Base-by-base conservation (phyloP, 1,139 yeast species). In the Candida smagusa region DNA sequence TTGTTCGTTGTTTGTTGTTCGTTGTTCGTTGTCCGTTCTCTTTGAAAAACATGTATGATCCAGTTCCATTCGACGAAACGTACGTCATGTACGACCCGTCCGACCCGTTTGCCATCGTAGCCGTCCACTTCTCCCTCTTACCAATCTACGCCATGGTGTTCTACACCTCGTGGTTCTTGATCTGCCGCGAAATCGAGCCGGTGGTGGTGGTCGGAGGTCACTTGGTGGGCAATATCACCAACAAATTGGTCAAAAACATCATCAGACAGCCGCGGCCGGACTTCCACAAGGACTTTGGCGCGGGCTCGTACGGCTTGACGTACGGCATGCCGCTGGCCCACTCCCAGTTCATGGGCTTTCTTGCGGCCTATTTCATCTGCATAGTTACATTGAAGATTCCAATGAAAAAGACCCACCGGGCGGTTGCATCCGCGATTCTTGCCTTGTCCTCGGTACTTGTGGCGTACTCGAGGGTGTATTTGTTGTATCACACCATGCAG, bases 271-370 rank as follows among this genome's bases (percentile, higher is more conserved):
- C 88, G 22, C 72, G 98, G 39, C 98, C 98, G 0, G 67, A 73
- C 5, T 68, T 67, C 50, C 79, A 79, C 49, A 71, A 68, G 37
- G 75, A 70, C 27, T 68, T 73, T 52, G 67, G 80, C 46, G 39
- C 70, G 46, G 66, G 75, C 45, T 59, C 73, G 45, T 60, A 63
- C 62, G 72, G 53, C 31, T 68, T 81, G 37, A 84, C 87, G 2
- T 88, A 84, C 58, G 98, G 98, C 0, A 90, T 92, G 97, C 98
- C 98, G 0, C 81, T 92, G 39, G 96, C 97, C 2, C 98, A 92
- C 59, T 81, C 96, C 0, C 98, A 92, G 61, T 92, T 90, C 61
- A 85, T 89, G 89, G 94, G 95, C 1, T 92, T 81, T 59, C 81
- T 84, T 51, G 77, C 83, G 11, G 73, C 81, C 3, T 89, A 87